These are phyloP conservation scores for Omphalotus olearius DNA, from an alignment of 1,284 basidiomycete species.

Conservation along the genomic window DNA sequence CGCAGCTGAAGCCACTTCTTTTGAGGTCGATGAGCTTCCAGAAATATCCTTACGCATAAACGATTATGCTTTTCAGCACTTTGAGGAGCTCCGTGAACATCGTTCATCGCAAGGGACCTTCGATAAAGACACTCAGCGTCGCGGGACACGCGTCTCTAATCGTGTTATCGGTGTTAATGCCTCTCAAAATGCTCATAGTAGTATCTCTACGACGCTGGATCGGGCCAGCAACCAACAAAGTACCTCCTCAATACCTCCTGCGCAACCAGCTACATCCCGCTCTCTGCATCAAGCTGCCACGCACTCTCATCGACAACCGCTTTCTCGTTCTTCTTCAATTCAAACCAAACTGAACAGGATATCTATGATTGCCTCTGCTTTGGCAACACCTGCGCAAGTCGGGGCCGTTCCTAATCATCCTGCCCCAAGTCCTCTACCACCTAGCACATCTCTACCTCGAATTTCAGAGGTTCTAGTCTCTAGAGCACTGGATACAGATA, in stretches of 20 bases:
- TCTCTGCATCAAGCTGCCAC: background rate
- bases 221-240: background rate
- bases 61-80: constrained; percentile 11
- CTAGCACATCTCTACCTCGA: background rate
- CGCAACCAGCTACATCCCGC: background rate
- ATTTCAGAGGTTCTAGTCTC: constrained; percentile 1
- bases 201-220: too few relatives aligned
- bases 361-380: constrained; percentile 1
- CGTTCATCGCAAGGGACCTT: constrained; percentile 6
- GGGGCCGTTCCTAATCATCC: background rate
- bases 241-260: background rate
- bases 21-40: constrained; percentile 15
- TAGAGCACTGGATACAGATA: constrained; percentile 7
- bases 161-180: background rate
- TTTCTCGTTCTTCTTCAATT: background rate
- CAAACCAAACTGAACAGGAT: background rate
- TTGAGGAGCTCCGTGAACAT: constrained; percentile 4
- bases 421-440: background rate
- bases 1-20: constrained; percentile 6
- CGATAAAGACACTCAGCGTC: constrained; percentile 7
- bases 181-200: background rate
- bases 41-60: constrained; percentile 13
- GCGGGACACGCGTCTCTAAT: background rate
- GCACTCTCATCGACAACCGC: too few relatives aligned
- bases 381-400: background rate